Conservation (phyloP, 306 rosid species). For the Pterocarpus santalinus region DNA sequence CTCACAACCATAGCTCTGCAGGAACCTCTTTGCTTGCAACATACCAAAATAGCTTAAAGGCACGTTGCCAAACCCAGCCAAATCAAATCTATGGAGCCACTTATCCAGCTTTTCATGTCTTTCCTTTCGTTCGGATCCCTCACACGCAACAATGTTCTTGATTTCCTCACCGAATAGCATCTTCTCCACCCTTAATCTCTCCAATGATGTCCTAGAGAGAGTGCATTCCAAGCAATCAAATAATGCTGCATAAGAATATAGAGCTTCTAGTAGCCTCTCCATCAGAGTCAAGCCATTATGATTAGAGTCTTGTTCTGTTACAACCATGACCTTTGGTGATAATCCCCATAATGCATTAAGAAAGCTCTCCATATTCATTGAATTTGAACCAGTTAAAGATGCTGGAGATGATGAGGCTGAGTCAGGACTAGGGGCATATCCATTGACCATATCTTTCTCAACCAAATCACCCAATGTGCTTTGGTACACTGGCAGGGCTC, state of each 20-base stretch:
- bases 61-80: slow-evolving; percentile 62
- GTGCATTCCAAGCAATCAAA: slow-evolving; percentile 77
- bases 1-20: slow-evolving; percentile 69
- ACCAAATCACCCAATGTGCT: slow-evolving; percentile 61
- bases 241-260: slow-evolving; percentile 70
- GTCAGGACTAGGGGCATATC: slow-evolving; percentile 67
- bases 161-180: slow-evolving; percentile 80
- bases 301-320: slow-evolving; percentile 74
- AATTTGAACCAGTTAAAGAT: slow-evolving; percentile 43
- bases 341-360: slow-evolving; percentile 71
- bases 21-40: slow-evolving; percentile 64
- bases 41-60: slow-evolving; percentile 68
- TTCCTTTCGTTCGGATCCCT: slow-evolving; percentile 71
- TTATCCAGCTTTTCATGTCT: slow-evolving; percentile 75
- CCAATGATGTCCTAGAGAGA: slow-evolving; percentile 64
- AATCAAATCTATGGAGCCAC: slow-evolving; percentile 70
- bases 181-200: slow-evolving; percentile 77
- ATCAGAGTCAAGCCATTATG: slow-evolving; percentile 71
- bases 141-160: slow-evolving; percentile 77
- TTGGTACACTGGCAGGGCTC: slow-evolving; percentile 53
- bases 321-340: slow-evolving; percentile 68
- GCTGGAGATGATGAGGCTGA: slow-evolving; percentile 64
- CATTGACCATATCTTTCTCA: slow-evolving; percentile 62
- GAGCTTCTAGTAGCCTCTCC: slow-evolving; percentile 77
- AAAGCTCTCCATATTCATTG: slow-evolving; percentile 59